Base-by-base conservation (phyloP, 257 asterid species). In the Lycium ferocissimum region DNA sequence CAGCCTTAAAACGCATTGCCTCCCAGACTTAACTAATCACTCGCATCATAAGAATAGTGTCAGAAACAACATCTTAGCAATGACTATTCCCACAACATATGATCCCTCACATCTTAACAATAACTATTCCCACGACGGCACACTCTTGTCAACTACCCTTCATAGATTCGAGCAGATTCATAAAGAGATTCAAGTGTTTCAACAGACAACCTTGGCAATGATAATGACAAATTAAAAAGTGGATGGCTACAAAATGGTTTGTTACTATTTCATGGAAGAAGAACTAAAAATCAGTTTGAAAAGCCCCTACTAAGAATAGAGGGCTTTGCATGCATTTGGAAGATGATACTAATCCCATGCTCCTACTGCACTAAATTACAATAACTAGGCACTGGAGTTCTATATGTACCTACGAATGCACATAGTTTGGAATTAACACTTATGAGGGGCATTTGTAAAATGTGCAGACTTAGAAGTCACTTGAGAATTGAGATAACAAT, bases 401-500 rank as follows among this genome's bases (percentile, higher is more conserved):
- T 33, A 66, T 66, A 26, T 33, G 45, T 33, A 12, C 40, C 72
- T 33, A 65, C 3, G 14, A 33, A 5, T 66, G 73, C 43, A 66
- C 73, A 0, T 5, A 12, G 73, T 66, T 33, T 33, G 40, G 45
- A 66, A 4, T 65, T 11, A 65, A 26, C 43, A 66, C 37, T 63
- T 26, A 66, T 66, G 40, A 66, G 73, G 38, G 43, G 73, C 17
- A 66, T 66, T 33, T 13, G 73, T 66, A 33, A 62, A 26, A 66
- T 12, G 73, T 33, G 73, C n/a, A 66, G 3, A 33, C 65, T 26
- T 53, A 26, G 47, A 53, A 53, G 63, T 51, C 53, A 78, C 5
- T 78, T 53, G 82, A 78, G 49, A 78, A 2, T 78, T 53, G 82
- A 78, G 49, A 78, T 33, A 78, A 26, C 45, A 78, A 78, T 78